Base-by-base conservation (phyloP, 352 stramenopile genomes). In the Phytophthora pinifolia region DNA sequence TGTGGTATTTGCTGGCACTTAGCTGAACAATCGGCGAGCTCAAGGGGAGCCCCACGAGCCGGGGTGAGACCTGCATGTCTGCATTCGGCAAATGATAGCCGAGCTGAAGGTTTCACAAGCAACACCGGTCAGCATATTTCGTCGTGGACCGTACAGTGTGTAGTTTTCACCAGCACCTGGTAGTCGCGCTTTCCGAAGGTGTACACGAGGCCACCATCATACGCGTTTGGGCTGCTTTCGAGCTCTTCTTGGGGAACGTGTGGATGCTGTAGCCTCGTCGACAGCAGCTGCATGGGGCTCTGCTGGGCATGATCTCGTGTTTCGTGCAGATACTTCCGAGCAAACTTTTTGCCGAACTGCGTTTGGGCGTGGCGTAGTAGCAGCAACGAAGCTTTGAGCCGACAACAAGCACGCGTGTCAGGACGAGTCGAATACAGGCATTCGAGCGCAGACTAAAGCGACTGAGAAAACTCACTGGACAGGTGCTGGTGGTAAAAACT, bases 141-240 rank as follows among this genome's bases (percentile, higher is more conserved):
- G 31, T 30, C 15, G 6, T 33, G 20, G 5, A 32, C 8, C 4
- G 47, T 33, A 22, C 18, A 38, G 33, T 9, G 33, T 9, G 17
- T 7, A 18, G 7, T 8, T 14, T 35, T 36, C 37, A 17, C 25
- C 12, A 30, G 29, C 49, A 92, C 82, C 79, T 90, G 83, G 35
- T 90, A 94, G 47, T 94, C 83, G 34, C 79, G 74, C 68, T 92
- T 94, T 49, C 83, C 83, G 38, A 92, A 94, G 8, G 81, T 94
- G 61, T 89, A 94, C 14, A 94, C 76, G 43, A 83, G 67, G 0
- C 80, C 83, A 7, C 65, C 66, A 9, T 41, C 51, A 39, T 32
- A 14, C 8, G 27, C 14, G 13, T 53, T 18, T 12, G 42, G 36
- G 9, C 58, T 27, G 31, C 58, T 46, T 22, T 56, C 46, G 15